Base-by-base conservation (phyloP, 202 grass and related monocot species). In the Sporobolus alterniflorus region DNA sequence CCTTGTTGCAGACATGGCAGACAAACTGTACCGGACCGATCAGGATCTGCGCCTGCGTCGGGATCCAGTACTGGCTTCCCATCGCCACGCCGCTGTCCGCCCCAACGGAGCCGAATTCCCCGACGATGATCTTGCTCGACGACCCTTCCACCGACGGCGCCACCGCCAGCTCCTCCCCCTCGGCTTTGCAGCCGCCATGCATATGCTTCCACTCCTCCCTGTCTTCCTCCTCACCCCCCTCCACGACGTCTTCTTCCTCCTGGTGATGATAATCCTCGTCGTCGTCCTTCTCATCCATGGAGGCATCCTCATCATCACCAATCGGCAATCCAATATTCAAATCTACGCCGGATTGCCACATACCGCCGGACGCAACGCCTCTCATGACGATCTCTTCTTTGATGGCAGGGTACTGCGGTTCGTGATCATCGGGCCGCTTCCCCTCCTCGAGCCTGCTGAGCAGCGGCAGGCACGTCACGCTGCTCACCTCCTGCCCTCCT, bases 1-100 rank as follows among this genome's bases (percentile, higher is more conserved):
- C 87, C 69, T 96, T 98, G 82, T 90, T 89, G 22, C 96, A 98
- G 69, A 98, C 91, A 52, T 92, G 89, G 74, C 96, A 98, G 32
- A 87, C 28, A 67, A 96, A 98, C 64, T 94, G 90, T 46, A 94
- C 96, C 15, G 93, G 89, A 6, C 96, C 93, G 36, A 89, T 68
- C 51, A 98, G 89, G 80, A 98, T 98, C 82, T 98, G 96, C 41
- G 85, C 80, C 20, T 86, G 76, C 4, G 93, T 96, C n/a, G 96
- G 96, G 78, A 98, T 95, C 96, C 96, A 98, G 12, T 89, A 96
- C 17, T 39, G 69, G 75, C 75, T 59, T 29, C 69, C 61, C 80
- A 80, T 50, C 54, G 80, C 62, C 69, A 48, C 52, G 20, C 73
- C 67, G 63, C 69, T 52, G 31, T 80, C 84, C 1, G 33, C 59